phyloP scores from a whole-genome alignment of 805 yeast species.

The Sporopachydermia quercuum region DNA sequence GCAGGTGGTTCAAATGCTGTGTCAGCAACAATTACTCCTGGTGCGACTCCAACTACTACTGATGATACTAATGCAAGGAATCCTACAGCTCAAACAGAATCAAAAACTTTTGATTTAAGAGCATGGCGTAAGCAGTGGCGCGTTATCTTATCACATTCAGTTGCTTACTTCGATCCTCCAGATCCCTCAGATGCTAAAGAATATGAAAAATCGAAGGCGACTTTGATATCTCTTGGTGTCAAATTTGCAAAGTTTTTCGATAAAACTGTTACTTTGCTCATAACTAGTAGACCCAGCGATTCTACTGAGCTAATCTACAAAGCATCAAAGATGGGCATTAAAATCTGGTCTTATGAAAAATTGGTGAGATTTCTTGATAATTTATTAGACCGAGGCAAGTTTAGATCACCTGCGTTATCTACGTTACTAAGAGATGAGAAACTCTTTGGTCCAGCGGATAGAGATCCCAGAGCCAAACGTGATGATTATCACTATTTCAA shows the following conservation, averaged over 20 bases:
- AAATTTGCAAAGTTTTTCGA: slow-evolving; percentile 45
- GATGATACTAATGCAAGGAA: slow-evolving; percentile 8
- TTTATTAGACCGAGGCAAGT: slow-evolving; percentile 17
- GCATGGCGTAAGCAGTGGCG: slow-evolving; percentile 58
- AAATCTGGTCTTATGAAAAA: slow-evolving; percentile 82
- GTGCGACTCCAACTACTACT: neutral
- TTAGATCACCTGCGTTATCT: slow-evolving; percentile 20
- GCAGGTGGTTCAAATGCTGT: neutral
- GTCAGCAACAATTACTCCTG: slow-evolving; percentile 1
- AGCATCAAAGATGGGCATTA: slow-evolving; percentile 46
- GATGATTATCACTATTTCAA: slow-evolving; percentile 77
- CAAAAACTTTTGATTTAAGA: slow-evolving; percentile 27
- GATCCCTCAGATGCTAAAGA: slow-evolving; percentile 16
- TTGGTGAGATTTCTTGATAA: slow-evolving; percentile 64
- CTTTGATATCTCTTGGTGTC: slow-evolving; percentile 35
- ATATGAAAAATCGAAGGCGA: slow-evolving; percentile 8
- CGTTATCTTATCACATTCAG: slow-evolving; percentile 40
- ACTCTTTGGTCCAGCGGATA: slow-evolving; percentile 71
- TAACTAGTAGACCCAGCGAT: slow-evolving; percentile 44
- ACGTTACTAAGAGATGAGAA: slow-evolving; percentile 73
- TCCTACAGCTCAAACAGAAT: neutral
- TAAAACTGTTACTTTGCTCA: slow-evolving; percentile 55
- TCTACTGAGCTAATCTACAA: slow-evolving; percentile 49
- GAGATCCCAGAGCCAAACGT: slow-evolving; percentile 73
- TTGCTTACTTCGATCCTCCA: slow-evolving; percentile 44